Percentiles rank a stretch among this genome's conserved stretches.
These are phyloP conservation scores for Proliferodiscus dingleyae DNA, from an alignment of 2,329 filamentous ascomycete species.

Conservation along the genomic window DNA sequence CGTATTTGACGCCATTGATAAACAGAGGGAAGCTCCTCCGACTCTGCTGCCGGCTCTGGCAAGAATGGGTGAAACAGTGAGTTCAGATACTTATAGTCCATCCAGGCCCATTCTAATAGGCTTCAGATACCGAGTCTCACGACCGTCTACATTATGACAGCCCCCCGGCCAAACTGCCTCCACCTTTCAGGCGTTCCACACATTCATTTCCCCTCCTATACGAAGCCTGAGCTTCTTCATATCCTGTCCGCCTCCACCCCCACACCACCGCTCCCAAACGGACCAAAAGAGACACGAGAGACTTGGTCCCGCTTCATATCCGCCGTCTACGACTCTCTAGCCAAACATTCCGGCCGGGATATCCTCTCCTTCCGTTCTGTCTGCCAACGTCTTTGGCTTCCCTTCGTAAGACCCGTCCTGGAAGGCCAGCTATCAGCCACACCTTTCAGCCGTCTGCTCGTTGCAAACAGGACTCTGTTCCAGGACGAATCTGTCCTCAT, in stretches of 20 bases:
- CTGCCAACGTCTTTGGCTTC: slow-evolving; percentile 74
- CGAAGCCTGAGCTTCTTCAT: slow-evolving; percentile 69
- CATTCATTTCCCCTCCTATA: slow-evolving; percentile 80
- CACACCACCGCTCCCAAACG: slow-evolving; percentile 41
- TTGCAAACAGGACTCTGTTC: slow-evolving; percentile 63
- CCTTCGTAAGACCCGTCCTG: slow-evolving; percentile 74
- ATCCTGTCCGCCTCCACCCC: slow-evolving; percentile 61
- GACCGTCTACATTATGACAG: slow-evolving; percentile 70
- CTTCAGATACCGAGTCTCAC: slow-evolving; percentile 71
- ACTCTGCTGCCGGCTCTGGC: slow-evolving; percentile 79
- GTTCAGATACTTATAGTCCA: slow-evolving; percentile 28
- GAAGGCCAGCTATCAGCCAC: slow-evolving; percentile 63
- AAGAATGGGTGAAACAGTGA: slow-evolving; percentile 73
- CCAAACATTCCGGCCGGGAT: slow-evolving; percentile 74
- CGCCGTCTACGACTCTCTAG: slow-evolving; percentile 82
- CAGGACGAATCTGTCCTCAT: slow-evolving; percentile 68
- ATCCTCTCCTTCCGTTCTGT: slow-evolving; percentile 66
- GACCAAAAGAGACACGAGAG: slow-evolving; percentile 52
- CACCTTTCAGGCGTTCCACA: slow-evolving; percentile 67
- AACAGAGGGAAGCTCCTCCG: slow-evolving; percentile 71
- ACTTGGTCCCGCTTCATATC: slow-evolving; percentile 77
- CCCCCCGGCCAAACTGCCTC: slow-evolving; percentile 64
- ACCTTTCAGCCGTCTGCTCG: slow-evolving; percentile 80
- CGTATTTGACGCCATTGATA: slow-evolving; percentile 84
- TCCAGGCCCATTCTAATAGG: slow-evolving; percentile 8